A percentile compares a stretch with the other conserved stretches of the same genome.
These are phyloP conservation scores for Colletotrichum caudatum DNA, from an alignment of 2,329 filamentous ascomycete species.

Conservation along the genomic window DNA sequence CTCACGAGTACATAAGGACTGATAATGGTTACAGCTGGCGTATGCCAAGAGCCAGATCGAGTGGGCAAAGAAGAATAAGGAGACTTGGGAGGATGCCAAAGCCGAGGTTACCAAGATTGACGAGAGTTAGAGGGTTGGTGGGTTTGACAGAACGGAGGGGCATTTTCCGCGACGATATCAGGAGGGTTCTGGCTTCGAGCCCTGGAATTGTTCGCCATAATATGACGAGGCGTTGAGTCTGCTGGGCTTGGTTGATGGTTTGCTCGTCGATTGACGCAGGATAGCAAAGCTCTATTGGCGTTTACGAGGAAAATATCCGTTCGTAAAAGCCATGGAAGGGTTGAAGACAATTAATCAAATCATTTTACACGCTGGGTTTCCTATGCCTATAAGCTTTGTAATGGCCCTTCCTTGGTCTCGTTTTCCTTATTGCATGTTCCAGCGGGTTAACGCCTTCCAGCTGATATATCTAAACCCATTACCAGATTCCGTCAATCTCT, in stretches of 20 bases:
- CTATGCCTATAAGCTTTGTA: background rate
- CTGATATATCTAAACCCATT: background rate
- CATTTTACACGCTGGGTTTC: background rate
- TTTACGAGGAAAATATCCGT: conserved; percentile 37
- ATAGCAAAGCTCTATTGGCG: conserved; percentile 31
- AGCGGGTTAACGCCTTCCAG: background rate
- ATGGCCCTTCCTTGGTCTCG: background rate
- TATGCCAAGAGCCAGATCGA: conserved; percentile 94
- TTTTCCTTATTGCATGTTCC: background rate
- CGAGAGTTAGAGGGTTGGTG: conserved; percentile 56
- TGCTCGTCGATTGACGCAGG: conserved; percentile 32
- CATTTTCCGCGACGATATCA: conserved; percentile 29
- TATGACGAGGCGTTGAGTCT: conserved; percentile 36
- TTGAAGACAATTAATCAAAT: conserved; percentile 25
- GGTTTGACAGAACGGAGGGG: background rate
- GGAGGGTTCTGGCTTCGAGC: conserved; percentile 9
- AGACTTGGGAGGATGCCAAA: conserved; percentile 92
- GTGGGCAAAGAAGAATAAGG: conserved; percentile 91
- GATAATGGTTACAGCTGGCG: conserved; percentile 71
- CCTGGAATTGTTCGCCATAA: conserved; percentile 29
- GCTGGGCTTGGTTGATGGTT: conserved; percentile 29
- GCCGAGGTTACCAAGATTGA: conserved; percentile 91
- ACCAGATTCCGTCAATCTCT: too few relatives aligned
- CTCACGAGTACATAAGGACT: background rate
- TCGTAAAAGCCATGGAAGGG: conserved; percentile 35